These are phyloP conservation scores for Helianthus annuus DNA, from an alignment of 129 eudicot species.

Conservation along the genomic window HanXRQr2.0-SUNRISE NC_035445.2:21650533-21651032, in stretches of 20 bases:
- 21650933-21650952: too few species aligned
- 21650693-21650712: neutral
- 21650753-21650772: neutral
- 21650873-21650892: slow-evolving; percentile 3
- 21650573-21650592: neutral
- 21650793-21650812: neutral
- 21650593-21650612: slow-evolving; percentile 1
- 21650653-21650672: neutral
- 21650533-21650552: neutral
- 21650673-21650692: neutral
- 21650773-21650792: neutral
- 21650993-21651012: too few species aligned
- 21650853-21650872: neutral
- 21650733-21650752: slow-evolving; percentile 4
- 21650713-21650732: neutral
- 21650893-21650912: neutral
- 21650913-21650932: too few species aligned
- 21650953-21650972: too few species aligned
- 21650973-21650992: too few species aligned
- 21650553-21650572: neutral
- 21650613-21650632: neutral
- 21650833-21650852: neutral
- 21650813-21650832: neutral
- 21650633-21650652: slow-evolving; percentile 19
- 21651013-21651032: too few species aligned